Conservation (phyloP, 805 yeast species). For the Kuraishia cidri region DNA sequence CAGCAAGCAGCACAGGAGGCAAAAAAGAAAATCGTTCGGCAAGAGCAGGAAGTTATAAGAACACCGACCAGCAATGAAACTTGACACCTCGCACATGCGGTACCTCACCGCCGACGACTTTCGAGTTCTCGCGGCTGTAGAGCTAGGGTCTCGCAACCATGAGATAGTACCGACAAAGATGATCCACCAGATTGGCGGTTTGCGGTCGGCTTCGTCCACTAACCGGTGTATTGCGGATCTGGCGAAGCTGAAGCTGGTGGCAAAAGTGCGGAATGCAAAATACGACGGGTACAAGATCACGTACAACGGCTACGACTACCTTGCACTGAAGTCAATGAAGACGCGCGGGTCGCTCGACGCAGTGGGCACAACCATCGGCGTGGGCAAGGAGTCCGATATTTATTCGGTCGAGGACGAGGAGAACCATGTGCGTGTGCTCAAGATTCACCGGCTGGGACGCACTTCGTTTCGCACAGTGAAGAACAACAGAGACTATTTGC, state of each 20-base stretch:
- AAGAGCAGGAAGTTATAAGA: no score
- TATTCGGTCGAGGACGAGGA: constrained; percentile 65
- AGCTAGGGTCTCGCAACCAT: constrained; percentile 85
- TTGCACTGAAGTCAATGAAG: constrained; percentile 80
- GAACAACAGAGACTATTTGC: constrained; percentile 86
- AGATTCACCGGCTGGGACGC: constrained; percentile 90
- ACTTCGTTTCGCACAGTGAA: constrained; percentile 89
- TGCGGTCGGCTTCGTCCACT: constrained; percentile 69
- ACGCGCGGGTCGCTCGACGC: constrained; percentile 67
- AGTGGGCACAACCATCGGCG: constrained; percentile 85
- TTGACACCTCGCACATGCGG: constrained; percentile 90
- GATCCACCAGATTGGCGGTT: constrained; percentile 72
- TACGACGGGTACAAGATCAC: constrained; percentile 93
- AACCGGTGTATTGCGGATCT: constrained; percentile 74
- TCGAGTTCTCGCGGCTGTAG: constrained; percentile 81
- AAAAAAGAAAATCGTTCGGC: no score
- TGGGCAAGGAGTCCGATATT: constrained; percentile 96
- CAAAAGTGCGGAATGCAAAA: constrained; percentile 78
- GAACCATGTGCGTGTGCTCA: constrained; percentile 62
- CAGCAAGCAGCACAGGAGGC: no score
- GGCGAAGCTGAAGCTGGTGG: constrained; percentile 76
- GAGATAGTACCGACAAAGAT: constrained; percentile 88
- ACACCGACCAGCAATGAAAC: no score
- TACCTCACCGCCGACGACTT: constrained; percentile 88
- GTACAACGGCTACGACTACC: constrained; percentile 84